Evolutionary conservation across 352 stramenopile species (phyloP).

Genomic region (Hyaloperonospora brassicae): DNA sequence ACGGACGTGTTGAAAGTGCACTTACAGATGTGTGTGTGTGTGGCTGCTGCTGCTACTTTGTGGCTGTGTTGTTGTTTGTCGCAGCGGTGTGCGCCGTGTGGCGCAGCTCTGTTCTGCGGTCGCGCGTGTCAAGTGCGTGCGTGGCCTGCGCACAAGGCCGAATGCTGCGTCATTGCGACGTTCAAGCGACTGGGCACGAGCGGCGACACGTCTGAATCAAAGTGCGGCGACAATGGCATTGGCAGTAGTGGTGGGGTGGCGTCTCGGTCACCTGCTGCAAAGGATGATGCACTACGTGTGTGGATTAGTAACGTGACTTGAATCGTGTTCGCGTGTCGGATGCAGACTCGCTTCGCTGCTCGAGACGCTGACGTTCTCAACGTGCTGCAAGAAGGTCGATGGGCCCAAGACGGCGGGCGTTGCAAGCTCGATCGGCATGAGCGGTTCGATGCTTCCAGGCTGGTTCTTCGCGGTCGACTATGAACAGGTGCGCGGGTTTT

Average conservation of each 20-base stretch:
- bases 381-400: slow-evolving; percentile 27
- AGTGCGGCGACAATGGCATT: slow-evolving; percentile 5
- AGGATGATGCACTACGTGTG: background rate
- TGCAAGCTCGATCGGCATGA: slow-evolving; percentile 49
- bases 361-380: slow-evolving; percentile 31
- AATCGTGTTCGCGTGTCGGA: background rate
- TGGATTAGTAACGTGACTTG: background rate
- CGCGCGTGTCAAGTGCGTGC: slow-evolving; percentile 51
- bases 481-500: slow-evolving; percentile 27
- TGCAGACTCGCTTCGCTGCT: slow-evolving; percentile 37
- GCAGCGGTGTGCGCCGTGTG: slow-evolving; percentile 53
- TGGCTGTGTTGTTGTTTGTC: background rate
- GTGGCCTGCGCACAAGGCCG: slow-evolving; percentile 52
- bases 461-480: slow-evolving; percentile 67
- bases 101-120: slow-evolving; percentile 54
- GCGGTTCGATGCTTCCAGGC: slow-evolving; percentile 31
- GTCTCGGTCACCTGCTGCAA: background rate
- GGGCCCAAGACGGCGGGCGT: slow-evolving; percentile 38
- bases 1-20: background rate
- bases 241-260: too few relatives aligned
- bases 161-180: slow-evolving; percentile 51
- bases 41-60: background rate
- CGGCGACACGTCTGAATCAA: slow-evolving; percentile 9
- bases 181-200: slow-evolving; percentile 28
- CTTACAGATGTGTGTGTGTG: too few relatives aligned